Evolutionary conservation across 164 flowering plant species (phyloP).

Genomic region (Malania oleifera): DNA sequence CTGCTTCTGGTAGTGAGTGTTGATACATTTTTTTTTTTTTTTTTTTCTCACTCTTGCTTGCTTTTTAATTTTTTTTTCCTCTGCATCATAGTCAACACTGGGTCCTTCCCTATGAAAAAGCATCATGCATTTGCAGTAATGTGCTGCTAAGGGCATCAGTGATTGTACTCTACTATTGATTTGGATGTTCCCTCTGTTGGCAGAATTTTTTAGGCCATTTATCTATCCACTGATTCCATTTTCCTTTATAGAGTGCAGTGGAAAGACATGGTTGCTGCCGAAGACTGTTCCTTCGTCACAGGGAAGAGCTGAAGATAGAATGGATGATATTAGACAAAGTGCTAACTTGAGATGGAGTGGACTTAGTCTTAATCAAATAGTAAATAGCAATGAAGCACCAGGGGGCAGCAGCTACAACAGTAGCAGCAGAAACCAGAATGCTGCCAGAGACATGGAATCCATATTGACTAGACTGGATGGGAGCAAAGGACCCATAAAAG

Average conservation of each 20-base stretch:
- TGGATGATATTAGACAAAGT: slow-evolving; percentile 13
- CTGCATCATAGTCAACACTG: not conserved
- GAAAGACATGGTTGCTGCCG: slow-evolving; percentile 10
- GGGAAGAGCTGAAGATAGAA: slow-evolving; percentile 20
- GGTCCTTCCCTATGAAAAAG: not conserved
- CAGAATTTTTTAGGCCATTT: not conserved
- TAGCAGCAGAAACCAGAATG: slow-evolving; percentile 7
- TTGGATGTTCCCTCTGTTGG: not conserved
- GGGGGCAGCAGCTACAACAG: slow-evolving; percentile 1
- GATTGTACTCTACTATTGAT: not conserved
- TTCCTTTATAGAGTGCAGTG: slow-evolving; percentile 14
- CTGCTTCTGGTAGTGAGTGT: slow-evolving; percentile 24
- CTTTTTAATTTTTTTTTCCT: not conserved
- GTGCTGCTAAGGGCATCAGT: not conserved
- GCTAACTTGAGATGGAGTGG: slow-evolving; percentile 3
- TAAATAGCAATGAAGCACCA: not conserved
- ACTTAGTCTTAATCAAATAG: slow-evolving; percentile 5
- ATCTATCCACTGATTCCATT: not conserved
- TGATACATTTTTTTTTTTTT: not conserved
- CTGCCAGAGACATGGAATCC: not conserved
- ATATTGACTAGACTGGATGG: slow-evolving; percentile 1
- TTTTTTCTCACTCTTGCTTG: no score
- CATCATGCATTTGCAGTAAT: not conserved
- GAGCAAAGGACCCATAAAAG: not conserved
- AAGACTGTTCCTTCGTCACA: slow-evolving; percentile 1